Base-by-base conservation (phyloP, 2,329 filamentous ascomycete species). In the Hypoxylon sp. region DNA sequence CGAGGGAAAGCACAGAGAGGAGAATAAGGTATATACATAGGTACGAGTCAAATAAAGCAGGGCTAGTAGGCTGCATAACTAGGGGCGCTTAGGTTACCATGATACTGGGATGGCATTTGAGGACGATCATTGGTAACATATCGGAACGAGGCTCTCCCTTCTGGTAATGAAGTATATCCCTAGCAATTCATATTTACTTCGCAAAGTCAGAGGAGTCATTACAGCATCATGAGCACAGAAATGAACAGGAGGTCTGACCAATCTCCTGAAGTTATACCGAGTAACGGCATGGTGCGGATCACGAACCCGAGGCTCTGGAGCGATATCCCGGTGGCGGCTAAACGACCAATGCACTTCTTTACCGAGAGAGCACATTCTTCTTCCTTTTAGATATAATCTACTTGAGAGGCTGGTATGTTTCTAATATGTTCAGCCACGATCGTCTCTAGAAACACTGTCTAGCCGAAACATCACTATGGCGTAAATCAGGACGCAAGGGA, bases 241-340 rank as follows among this genome's bases (percentile, higher is more conserved):
- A 64, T 61, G 54, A 61, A 33, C 31, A 68, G 57, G 66, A 68
- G 30, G 61, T 68, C 61, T 64, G 66, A 65, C 61, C 48, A 50
- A 50, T 48, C 8, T 35, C 31, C 3, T 54, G 11, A 53, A 55
- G 66, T 65, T 51, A 48, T 30, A 61, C 51, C 20, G 27, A 48
- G 54, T 50, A 55, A 62, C 33, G 11, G 25, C 6, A 44, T 31
- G 44, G 25, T 30, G 44, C n/a, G 33, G 35, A 50, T 46, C 54
- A 27, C 30, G 59, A 37, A 51, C 20, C 40, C n/a, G 20, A 57
- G 30, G 44, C 31, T 54, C 20, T 50, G 31, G 48, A 31, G 55
- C 42, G 17, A 50, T 54, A 68, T 65, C 33, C 40, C 40, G 54
- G 2, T 35, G 30, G 42, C 61, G 61, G 66, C 48, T 65, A 69